Conservation (phyloP, 2,329 filamentous ascomycete genomes). For the Trichoderma citrinoviride region DNA sequence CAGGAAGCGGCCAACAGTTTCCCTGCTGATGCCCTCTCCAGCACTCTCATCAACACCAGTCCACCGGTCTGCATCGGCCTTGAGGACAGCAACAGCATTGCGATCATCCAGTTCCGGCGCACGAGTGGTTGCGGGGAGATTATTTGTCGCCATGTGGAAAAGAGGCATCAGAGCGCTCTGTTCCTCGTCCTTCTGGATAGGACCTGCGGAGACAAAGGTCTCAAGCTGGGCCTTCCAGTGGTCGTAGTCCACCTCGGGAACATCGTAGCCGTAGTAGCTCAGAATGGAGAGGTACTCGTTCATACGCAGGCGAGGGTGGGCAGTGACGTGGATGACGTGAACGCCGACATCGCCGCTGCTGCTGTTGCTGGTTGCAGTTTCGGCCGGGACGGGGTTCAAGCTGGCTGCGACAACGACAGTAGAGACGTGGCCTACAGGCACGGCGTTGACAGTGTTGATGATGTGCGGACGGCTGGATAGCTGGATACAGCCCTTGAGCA, state of each 20-base stretch:
- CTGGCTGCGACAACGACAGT: constrained; percentile 66
- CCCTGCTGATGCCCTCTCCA: constrained; percentile 35
- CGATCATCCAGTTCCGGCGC: constrained; percentile 64
- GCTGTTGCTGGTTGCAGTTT: not conserved
- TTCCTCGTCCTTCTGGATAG: constrained; percentile 30
- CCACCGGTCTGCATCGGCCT: constrained; percentile 59
- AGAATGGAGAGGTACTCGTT: constrained; percentile 62
- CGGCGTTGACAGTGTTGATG: constrained; percentile 82
- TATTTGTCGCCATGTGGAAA: constrained; percentile 56
- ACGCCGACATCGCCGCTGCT: constrained; percentile 1
- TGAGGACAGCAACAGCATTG: constrained; percentile 64
- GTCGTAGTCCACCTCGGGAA: constrained; percentile 70
- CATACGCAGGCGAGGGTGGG: constrained; percentile 74
- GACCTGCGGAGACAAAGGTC: constrained; percentile 30
- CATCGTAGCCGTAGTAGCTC: constrained; percentile 68
- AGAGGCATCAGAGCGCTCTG: constrained; percentile 53
- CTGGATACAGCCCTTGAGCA: constrained; percentile 86
- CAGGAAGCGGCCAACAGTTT: constrained; percentile 31
- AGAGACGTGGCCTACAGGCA: constrained; percentile 77
- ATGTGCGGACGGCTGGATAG: constrained; percentile 71
- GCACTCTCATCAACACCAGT: constrained; percentile 56
- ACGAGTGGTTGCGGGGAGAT: constrained; percentile 65
- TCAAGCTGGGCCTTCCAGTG: constrained; percentile 34
- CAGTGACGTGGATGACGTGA: constrained; percentile 71
- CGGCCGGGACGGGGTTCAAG: constrained; percentile 10